Conservation (phyloP, 768 basidiomycete species). For the Boletus edulis region DNA sequence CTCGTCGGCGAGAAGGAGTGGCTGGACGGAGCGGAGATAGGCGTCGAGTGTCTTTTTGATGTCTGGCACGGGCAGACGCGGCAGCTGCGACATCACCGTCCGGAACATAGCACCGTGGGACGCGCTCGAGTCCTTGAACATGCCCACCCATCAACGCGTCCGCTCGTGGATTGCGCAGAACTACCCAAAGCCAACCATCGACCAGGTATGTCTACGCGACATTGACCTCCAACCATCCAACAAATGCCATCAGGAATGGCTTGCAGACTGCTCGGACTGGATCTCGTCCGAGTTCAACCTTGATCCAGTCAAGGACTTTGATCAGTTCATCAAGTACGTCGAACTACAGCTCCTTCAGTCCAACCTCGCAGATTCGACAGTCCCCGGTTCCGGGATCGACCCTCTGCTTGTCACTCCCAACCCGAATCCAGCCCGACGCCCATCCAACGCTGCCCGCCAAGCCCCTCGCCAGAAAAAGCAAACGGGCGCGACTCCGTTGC, state of each 20-base stretch:
- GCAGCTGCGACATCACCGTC: slow-evolving; percentile 36
- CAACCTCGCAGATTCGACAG: slow-evolving; percentile 68
- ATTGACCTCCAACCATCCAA: background rate
- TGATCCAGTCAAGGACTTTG: slow-evolving; percentile 46
- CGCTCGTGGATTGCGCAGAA: slow-evolving; percentile 50
- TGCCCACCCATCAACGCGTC: slow-evolving; percentile 33
- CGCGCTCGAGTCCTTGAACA: slow-evolving; percentile 14
- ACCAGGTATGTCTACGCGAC: slow-evolving; percentile 44
- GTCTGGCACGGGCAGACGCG: slow-evolving; percentile 81
- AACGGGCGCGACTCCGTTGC: slow-evolving; percentile 45
- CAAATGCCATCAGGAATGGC: slow-evolving; percentile 58
- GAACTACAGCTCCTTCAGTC: slow-evolving; percentile 71
- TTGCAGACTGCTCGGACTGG: slow-evolving; percentile 70
- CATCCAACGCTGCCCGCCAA: background rate
- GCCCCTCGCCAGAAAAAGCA: slow-evolving; percentile 18
- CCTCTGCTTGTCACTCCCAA: slow-evolving; percentile 17
- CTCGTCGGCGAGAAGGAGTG: slow-evolving; percentile 76
- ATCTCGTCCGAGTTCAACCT: slow-evolving; percentile 47
- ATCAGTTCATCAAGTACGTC: slow-evolving; percentile 52
- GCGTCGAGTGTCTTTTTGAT: slow-evolving; percentile 70
- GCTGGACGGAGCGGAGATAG: slow-evolving; percentile 77
- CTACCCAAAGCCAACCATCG: slow-evolving; percentile 63
- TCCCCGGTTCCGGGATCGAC: slow-evolving; percentile 62
- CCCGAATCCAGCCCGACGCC: slow-evolving; percentile 7
- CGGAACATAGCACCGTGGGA: slow-evolving; percentile 12